Conservation (phyloP, 805 yeast genomes). For the Dipodascopsis uninucleata region DNA sequence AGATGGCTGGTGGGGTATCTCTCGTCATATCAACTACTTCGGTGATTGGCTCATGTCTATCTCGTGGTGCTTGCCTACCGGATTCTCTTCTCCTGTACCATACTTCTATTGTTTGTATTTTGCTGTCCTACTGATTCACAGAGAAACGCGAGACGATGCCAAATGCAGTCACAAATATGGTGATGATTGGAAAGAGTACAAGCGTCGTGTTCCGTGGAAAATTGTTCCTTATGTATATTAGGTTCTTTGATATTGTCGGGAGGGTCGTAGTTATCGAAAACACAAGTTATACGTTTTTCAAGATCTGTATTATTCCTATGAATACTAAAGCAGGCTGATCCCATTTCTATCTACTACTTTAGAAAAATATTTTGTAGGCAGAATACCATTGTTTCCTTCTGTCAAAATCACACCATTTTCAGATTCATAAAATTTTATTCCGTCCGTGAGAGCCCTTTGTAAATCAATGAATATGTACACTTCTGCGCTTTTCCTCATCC, state of each 20-base stretch:
- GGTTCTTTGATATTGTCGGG: no score
- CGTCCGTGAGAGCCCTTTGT: conserved; percentile 44
- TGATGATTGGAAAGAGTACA: conserved; percentile 79
- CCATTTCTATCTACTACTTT: conserved; percentile 38
- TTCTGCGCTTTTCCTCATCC: conserved; percentile 59
- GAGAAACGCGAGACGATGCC: conserved; percentile 87
- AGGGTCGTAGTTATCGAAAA: no score
- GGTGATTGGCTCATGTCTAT: conserved; percentile 93
- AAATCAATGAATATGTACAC: conserved; percentile 64
- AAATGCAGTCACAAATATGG: conserved; percentile 87
- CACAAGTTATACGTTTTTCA: neutral
- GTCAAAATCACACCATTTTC: conserved; percentile 72
- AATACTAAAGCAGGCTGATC: neutral
- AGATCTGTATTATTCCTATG: neutral
- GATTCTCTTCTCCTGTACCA: conserved; percentile 73
- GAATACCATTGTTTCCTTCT: conserved; percentile 57
- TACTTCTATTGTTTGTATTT: conserved; percentile 85
- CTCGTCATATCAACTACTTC: conserved; percentile 90
- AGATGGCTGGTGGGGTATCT: conserved; percentile 94
- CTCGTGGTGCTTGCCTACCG: conserved; percentile 91
- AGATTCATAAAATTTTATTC: conserved; percentile 55
- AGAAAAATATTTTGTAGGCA: conserved; percentile 45
- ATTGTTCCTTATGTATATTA: conserved; percentile 85
- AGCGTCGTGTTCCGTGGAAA: conserved; percentile 75
- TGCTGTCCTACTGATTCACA: conserved; percentile 74